Evolutionary conservation across 2,329 filamentous ascomycete species (phyloP).

Genomic region (Aureobasidium subglaciale): DNA sequence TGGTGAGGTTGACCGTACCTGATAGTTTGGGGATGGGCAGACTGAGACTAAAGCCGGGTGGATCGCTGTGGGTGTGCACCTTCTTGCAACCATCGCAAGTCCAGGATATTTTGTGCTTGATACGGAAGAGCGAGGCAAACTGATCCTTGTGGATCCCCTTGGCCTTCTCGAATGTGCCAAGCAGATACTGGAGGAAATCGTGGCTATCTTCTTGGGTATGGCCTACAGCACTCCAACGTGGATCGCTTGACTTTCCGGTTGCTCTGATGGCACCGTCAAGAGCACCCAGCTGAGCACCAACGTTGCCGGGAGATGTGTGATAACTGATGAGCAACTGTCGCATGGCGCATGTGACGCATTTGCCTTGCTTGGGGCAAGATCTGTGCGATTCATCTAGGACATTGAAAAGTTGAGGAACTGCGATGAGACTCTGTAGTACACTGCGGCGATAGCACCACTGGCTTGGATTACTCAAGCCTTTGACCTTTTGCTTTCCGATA

Average conservation of each 20-base stretch:
- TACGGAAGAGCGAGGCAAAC: constrained; percentile 12
- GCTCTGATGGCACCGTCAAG: constrained; percentile 15
- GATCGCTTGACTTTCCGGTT: constrained; percentile 14
- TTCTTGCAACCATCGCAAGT: constrained; percentile 15
- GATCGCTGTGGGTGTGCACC: constrained; percentile 3
- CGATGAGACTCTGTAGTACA: constrained; percentile 18
- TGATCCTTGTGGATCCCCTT: constrained; percentile 6
- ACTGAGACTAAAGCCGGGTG: constrained; percentile 14
- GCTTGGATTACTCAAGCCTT: constrained; percentile 18
- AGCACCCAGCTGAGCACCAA: constrained; percentile 2
- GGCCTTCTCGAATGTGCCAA: constrained; percentile 13
- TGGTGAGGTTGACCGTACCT: constrained; percentile 1
- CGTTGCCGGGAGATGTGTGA: constrained; percentile 2
- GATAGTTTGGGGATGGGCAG: constrained; percentile 14
- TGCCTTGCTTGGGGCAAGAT: constrained; percentile 7
- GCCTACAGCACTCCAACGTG: constrained; percentile 12
- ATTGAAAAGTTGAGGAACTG: constrained; percentile 19
- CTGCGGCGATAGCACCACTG: constrained; percentile 21
- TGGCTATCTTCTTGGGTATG: constrained; percentile 17
- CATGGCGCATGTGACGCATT: constrained; percentile 17
- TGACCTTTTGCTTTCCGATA: constrained; percentile 11
- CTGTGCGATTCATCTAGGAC: constrained; percentile 15
- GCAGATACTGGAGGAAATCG: constrained; percentile 16
- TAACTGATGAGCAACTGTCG: constrained; percentile 10
- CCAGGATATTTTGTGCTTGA: constrained; percentile 17